Conservation (phyloP, 2,329 filamentous ascomycete species). For the Verticillium nonalfalfae region DNA sequence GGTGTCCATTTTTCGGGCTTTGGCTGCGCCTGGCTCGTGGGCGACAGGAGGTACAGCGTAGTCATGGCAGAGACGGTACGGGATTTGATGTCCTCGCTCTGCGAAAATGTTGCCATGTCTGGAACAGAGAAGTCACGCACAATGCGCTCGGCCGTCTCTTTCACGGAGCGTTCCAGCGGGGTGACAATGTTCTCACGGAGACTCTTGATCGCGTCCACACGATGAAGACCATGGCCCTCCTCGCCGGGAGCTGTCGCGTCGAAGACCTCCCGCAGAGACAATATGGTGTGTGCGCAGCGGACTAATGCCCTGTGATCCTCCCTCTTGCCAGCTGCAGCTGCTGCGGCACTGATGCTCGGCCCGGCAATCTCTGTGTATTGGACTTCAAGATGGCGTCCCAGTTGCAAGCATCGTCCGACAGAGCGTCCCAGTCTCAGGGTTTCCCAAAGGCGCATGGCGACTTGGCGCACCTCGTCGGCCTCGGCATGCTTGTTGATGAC, state of each 20-base stretch:
- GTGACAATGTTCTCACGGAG: conserved; percentile 63
- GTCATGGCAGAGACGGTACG: conserved; percentile 68
- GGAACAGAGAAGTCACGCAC: conserved; percentile 76
- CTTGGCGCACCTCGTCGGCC: conserved; percentile 74
- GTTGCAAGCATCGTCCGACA: conserved; percentile 70
- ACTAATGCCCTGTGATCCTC: conserved; percentile 76
- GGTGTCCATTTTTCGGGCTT: conserved; percentile 56
- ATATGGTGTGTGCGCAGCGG: conserved; percentile 72
- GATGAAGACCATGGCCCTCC: conserved; percentile 71
- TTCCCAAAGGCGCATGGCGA: conserved; percentile 73
- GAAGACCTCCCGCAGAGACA: conserved; percentile 70
- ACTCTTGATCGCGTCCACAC: conserved; percentile 64
- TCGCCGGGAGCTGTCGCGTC: conserved; percentile 60
- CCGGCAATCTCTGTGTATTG: conserved; percentile 66
- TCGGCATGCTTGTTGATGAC: conserved; percentile 80
- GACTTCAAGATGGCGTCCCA: conserved; percentile 83
- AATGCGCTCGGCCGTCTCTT: conserved; percentile 67
- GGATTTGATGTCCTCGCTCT: conserved; percentile 68
- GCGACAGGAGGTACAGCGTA: conserved; percentile 77
- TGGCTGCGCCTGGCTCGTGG: conserved; percentile 38
- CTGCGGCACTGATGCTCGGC: conserved; percentile 20
- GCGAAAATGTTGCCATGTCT: conserved; percentile 49
- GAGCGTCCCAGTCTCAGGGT: conserved; percentile 71
- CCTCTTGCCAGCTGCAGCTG: conserved; percentile 33
- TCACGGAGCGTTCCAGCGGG: conserved; percentile 69